These are phyloP conservation scores for Cercospora sp. DNA, from an alignment of 2,329 filamentous ascomycete species.

Conservation along the genomic window DNA sequence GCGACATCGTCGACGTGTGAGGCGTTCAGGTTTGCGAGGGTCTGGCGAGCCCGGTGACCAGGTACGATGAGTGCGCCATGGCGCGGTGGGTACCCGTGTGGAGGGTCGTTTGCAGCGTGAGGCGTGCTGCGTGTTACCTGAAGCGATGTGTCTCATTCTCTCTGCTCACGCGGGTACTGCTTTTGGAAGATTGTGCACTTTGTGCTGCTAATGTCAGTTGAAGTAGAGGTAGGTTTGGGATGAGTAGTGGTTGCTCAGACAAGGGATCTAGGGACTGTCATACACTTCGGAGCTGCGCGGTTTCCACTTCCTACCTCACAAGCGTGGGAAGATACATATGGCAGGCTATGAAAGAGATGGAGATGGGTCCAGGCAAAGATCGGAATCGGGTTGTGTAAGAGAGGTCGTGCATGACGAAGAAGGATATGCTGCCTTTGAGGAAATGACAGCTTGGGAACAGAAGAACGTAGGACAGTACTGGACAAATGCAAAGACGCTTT, in stretches of 20 bases:
- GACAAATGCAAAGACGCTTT: neutral
- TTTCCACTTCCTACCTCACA: neutral
- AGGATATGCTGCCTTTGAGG: neutral
- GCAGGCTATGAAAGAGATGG: neutral
- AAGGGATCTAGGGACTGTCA: neutral
- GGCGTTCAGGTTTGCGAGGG: slow-evolving; percentile 1
- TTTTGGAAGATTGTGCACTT: slow-evolving; percentile 1
- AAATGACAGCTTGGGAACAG: neutral
- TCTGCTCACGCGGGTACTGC: neutral
- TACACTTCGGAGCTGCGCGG: slow-evolving; percentile 14
- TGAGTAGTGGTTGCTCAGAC: neutral
- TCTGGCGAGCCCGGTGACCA: neutral
- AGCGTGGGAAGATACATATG: neutral
- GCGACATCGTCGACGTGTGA: neutral
- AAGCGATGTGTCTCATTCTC: neutral
- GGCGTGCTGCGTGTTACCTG: neutral
- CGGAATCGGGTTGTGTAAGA: neutral
- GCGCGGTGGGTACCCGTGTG: neutral
- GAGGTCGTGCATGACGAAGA: neutral
- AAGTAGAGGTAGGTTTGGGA: neutral
- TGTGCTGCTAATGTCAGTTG: neutral
- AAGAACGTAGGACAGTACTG: neutral
- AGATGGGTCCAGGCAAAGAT: neutral
- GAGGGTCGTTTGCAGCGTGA: neutral
- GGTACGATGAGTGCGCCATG: neutral